Evolutionary conservation across 768 basidiomycete species (phyloP), one percentile per base, ranked within the genome.

Genomic region (Clathrus columnatus): DNA sequence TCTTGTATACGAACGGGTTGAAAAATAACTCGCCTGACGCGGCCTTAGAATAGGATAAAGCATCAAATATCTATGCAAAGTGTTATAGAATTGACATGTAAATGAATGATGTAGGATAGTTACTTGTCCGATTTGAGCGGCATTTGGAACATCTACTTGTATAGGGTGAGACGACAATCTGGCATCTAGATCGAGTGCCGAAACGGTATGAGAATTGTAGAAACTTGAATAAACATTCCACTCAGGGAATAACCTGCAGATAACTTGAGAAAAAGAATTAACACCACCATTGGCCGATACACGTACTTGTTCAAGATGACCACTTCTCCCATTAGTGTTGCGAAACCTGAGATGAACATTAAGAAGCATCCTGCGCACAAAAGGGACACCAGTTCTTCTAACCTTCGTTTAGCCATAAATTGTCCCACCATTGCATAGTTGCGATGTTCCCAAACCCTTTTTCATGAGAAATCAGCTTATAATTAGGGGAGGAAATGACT

Each of bases 371-470:
- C 4, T 3, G 14, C 11, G 7, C 7, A 11, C 11, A 11, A 36
- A 36, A 14, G 36, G 4, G 28, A 24, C 51, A 42, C n/a, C n/a
- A n/a, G n/a, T 21, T n/a, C 24, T 18, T 23, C 48, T 48, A 49
- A 80, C 82, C 85, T 78, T 89, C 87, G 59, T 87, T 89, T 56
- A 89, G 87, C 50, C 53, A 67, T 46, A 91, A 74, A 67, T 87
- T 84, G 59, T 87, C 82, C 88, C 89, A 92, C 89, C 90, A 91
- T 63, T 81, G 80, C 91, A 94, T 93, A 0, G 91, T 95, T 5
- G 89, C 86, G 62, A 96, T 87, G 65, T 95, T 85, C 23, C 92
- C 93, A 62, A 94, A 95, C 90, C 89, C 75, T 48, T 23, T 41
- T n/a, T n/a, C n/a, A n/a, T n/a, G n/a, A 51, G 27, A 5, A 10